A percentile compares a stretch with the other conserved stretches of the same genome.
phyloP scores from a whole-genome alignment of 2,329 filamentous ascomycete species.

The Dactylellina sp. region DNA sequence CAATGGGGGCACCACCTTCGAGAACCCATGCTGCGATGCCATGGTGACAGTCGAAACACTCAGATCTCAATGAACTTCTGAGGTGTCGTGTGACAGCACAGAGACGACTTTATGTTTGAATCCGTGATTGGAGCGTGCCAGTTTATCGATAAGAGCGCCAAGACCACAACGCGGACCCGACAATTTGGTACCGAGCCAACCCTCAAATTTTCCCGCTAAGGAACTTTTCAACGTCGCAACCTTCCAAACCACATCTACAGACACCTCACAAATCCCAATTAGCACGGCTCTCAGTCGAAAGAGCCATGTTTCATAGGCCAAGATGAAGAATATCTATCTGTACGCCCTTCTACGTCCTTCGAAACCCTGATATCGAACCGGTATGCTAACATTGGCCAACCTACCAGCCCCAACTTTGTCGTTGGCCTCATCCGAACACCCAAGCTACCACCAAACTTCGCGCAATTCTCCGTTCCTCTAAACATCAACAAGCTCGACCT shows the following conservation, averaged over 20 bases:
- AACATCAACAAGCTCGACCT: conserved; percentile 96
- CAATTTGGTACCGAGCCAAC: conserved; percentile 37
- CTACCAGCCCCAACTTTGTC: conserved; percentile 79
- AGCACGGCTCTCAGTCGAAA: conserved; percentile 26
- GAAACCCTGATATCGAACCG: not conserved
- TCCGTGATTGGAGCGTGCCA: conserved; percentile 47
- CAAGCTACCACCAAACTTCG: conserved; percentile 80
- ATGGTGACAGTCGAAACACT: conserved; percentile 24
- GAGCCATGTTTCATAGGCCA: conserved; percentile 56
- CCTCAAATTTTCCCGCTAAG: conserved; percentile 51
- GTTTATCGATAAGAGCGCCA: conserved; percentile 53
- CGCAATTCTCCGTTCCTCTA: conserved; percentile 89
- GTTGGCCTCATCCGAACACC: conserved; percentile 81
- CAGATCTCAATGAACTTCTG: conserved; percentile 1
- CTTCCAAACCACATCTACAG: not conserved
- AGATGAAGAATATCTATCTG: conserved; percentile 67
- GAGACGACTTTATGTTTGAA: not conserved
- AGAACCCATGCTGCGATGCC: conserved; percentile 42
- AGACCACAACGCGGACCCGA: conserved; percentile 44
- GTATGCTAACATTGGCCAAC: not conserved
- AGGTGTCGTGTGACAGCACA: conserved; percentile 56
- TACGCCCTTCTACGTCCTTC: conserved; percentile 60
- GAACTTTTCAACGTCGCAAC: conserved; percentile 4
- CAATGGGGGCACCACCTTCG: conserved; percentile 59
- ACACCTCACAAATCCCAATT: conserved; percentile 1